phyloP scores from a whole-genome alignment of 2,329 filamentous ascomycete species.

The Colletotrichum musicola region DNA sequence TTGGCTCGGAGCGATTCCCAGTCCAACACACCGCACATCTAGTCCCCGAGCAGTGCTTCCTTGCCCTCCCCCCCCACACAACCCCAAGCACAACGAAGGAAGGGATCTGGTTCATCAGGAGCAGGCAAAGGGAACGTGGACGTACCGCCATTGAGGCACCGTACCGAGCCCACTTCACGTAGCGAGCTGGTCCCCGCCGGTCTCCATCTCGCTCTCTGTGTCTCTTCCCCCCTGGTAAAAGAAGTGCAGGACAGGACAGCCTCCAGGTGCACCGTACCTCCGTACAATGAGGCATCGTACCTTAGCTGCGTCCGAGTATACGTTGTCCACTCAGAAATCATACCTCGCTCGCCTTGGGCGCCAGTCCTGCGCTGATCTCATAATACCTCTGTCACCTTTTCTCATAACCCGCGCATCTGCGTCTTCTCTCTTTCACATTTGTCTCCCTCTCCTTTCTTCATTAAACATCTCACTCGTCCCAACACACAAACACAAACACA shows the following conservation, averaged over 20 bases:
- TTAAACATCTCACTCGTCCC: slow-evolving; percentile 4
- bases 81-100: slow-evolving; percentile 22
- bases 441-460: slow-evolving; percentile 14
- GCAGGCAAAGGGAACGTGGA: slow-evolving; percentile 23
- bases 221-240: slow-evolving; percentile 11
- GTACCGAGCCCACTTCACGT: slow-evolving; percentile 23
- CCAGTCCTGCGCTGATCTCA: slow-evolving; percentile 34
- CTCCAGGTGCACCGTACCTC: slow-evolving; percentile 14
- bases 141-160: slow-evolving; percentile 31
- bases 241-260: slow-evolving; percentile 2
- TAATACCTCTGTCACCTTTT: slow-evolving; percentile 31
- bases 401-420: slow-evolving; percentile 16
- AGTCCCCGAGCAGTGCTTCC: slow-evolving; percentile 28
- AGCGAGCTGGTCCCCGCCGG: too few species aligned
- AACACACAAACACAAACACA: background rate
- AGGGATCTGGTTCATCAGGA: slow-evolving; percentile 39
- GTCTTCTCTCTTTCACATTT: slow-evolving; percentile 16
- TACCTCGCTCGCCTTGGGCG: slow-evolving; percentile 24
- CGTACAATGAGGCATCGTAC: slow-evolving; percentile 11
- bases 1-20: slow-evolving; percentile 29
- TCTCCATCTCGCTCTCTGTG: too few species aligned
- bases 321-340: slow-evolving; percentile 25
- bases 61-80: slow-evolving; percentile 25
- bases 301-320: slow-evolving; percentile 22
- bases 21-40: slow-evolving; percentile 41